Conservation (phyloP, 2,329 filamentous ascomycete genomes). For the Colletotrichum lini region DNA sequence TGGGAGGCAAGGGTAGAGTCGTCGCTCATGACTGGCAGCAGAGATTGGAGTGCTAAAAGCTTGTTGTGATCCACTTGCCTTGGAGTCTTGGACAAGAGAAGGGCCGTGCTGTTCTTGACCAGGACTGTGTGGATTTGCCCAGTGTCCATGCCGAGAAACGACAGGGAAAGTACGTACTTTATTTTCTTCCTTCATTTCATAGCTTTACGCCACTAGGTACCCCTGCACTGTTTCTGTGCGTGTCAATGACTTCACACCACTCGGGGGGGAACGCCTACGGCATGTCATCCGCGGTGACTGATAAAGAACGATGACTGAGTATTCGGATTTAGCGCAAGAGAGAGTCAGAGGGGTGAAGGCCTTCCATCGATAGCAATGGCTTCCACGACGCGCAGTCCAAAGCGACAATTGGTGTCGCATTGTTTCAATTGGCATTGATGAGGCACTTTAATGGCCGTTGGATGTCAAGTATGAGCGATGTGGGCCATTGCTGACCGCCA, state of each 20-base stretch:
- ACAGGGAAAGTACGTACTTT: slow-evolving; percentile 34
- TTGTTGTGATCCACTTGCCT: slow-evolving; percentile 41
- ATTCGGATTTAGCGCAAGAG: background rate
- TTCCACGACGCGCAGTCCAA: background rate
- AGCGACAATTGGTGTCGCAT: slow-evolving; percentile 29
- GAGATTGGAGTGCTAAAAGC: slow-evolving; percentile 38
- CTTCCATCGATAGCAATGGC: no score
- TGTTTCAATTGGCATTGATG: slow-evolving; percentile 23
- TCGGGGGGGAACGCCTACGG: slow-evolving; percentile 6
- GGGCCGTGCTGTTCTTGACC: slow-evolving; percentile 23
- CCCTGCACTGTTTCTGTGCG: background rate
- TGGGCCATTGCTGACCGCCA: slow-evolving; percentile 37
- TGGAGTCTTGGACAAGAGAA: slow-evolving; percentile 31
- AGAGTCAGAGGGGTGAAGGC: background rate
- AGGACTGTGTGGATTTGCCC: slow-evolving; percentile 32
- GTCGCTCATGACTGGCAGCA: slow-evolving; percentile 39
- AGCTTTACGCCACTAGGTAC: slow-evolving; percentile 13
- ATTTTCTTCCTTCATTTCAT: slow-evolving; percentile 17
- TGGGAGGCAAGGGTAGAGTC: slow-evolving; percentile 17
- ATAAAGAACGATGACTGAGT: slow-evolving; percentile 30
- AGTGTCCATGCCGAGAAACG: slow-evolving; percentile 22
- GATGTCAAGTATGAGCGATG: slow-evolving; percentile 6
- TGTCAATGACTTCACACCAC: background rate
- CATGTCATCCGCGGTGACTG: slow-evolving; percentile 28
- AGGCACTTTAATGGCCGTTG: slow-evolving; percentile 38